Conservation (phyloP, 176 grass and related monocot genomes). For the Ananas comosus region DNA sequence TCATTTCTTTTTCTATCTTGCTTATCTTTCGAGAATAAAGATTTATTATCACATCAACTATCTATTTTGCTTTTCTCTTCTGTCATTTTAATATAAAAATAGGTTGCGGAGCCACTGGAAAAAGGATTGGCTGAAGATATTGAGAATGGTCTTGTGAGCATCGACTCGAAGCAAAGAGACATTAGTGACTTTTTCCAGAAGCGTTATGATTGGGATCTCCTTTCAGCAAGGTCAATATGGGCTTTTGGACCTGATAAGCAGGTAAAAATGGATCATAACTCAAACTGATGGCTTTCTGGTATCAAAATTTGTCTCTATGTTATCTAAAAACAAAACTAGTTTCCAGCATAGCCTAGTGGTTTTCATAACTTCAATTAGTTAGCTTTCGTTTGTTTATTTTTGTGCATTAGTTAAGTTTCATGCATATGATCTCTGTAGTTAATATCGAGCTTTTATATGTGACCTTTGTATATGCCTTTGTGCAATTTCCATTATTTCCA, state of each 20-base stretch:
- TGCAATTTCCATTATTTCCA: neutral
- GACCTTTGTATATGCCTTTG: neutral
- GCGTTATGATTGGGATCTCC: slow-evolving; percentile 96
- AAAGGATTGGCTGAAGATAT: slow-evolving; percentile 96
- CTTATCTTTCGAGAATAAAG: slow-evolving; percentile 11
- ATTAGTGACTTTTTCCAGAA: slow-evolving; percentile 96
- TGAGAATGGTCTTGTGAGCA: slow-evolving; percentile 83
- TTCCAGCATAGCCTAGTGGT: neutral
- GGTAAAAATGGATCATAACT: slow-evolving; percentile 25
- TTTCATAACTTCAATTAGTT: neutral
- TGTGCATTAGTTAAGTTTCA: too few species aligned
- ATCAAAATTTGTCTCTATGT: too few species aligned
- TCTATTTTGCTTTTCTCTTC: neutral
- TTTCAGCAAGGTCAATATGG: slow-evolving; percentile 94
- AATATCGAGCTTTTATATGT: neutral
- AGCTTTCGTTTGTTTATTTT: too few species aligned
- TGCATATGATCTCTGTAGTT: too few species aligned
- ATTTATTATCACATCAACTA: slow-evolving; percentile 2
- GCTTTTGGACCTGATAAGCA: slow-evolving; percentile 95
- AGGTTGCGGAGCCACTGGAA: slow-evolving; percentile 90
- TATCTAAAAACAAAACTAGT: neutral
- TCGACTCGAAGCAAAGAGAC: slow-evolving; percentile 90
- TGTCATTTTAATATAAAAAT: slow-evolving; percentile 19
- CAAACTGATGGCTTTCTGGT: too few species aligned
- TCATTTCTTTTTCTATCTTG: slow-evolving; percentile 8